A percentile compares a stretch with the other conserved stretches of the same genome.
Evolutionary conservation across 140 eudicot species (phyloP).

Genomic region (Senecio squalidus): DNA sequence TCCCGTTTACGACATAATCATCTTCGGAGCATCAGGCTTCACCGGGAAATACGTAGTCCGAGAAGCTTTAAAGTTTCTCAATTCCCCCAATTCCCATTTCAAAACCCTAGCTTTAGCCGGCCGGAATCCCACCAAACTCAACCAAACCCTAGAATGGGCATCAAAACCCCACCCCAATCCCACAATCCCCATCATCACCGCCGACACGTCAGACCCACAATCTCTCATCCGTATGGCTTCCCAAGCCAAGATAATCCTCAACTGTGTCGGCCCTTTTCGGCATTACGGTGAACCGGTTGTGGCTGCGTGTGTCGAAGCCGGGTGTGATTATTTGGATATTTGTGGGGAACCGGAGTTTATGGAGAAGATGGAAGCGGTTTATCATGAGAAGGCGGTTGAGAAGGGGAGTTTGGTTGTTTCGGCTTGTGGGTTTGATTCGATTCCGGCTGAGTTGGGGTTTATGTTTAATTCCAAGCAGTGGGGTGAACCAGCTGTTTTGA

Average conservation of each 20-base stretch:
- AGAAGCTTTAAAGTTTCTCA: slow-evolving; percentile 76
- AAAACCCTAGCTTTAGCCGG: slow-evolving; percentile 65
- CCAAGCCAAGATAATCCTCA: slow-evolving; percentile 56
- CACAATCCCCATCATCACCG: slow-evolving; percentile 26
- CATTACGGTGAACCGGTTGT: slow-evolving; percentile 60
- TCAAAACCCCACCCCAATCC: slow-evolving; percentile 26
- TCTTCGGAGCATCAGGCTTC: slow-evolving; percentile 87
- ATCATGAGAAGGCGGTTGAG: slow-evolving; percentile 54
- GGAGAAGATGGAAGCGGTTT: slow-evolving; percentile 61
- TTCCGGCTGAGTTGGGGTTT: slow-evolving; percentile 80
- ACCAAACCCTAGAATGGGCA: slow-evolving; percentile 59
- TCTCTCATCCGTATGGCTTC: slow-evolving; percentile 62
- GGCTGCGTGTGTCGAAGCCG: slow-evolving; percentile 56
- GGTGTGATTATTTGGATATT: slow-evolving; percentile 68
- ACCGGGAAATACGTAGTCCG: slow-evolving; percentile 76
- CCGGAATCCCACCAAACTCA: slow-evolving; percentile 33
- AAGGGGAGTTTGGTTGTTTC: slow-evolving; percentile 61
- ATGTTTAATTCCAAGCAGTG: slow-evolving; percentile 60
- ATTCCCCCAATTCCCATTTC: slow-evolving; percentile 49
- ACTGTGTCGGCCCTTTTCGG: slow-evolving; percentile 71
- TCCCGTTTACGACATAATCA: slow-evolving; percentile 50
- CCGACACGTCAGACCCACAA: slow-evolving; percentile 38
- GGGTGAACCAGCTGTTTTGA: slow-evolving; percentile 41
- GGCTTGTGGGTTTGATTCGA: slow-evolving; percentile 83
- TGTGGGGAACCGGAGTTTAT: slow-evolving; percentile 78